Evolutionary conservation across 192 early-diverging fungal species (phyloP), one percentile per base, ranked within the genome.

Genomic region (Coemansia sp.): DNA sequence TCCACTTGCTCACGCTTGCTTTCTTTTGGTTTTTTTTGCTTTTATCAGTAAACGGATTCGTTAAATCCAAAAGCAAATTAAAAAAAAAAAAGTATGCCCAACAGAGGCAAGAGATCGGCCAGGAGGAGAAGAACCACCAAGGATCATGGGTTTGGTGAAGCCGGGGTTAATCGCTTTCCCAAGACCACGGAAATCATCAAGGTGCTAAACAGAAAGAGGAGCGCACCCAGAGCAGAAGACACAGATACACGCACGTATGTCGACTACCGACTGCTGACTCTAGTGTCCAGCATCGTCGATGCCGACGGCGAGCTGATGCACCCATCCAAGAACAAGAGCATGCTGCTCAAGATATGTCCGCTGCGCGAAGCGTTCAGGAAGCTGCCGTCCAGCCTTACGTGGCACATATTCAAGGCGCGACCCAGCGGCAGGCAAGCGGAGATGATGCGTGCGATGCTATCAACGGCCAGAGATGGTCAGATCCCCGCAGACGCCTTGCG

Each of bases 151-250:
- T 5, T 18, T 45, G 42, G 42, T 6, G 23, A 25, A n/a, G 20
- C 53, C 18, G 53, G 53, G 3, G 53, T 30, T 30, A 56, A n/a
- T 7, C 53, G 53, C 1, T 56, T 56, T 56, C 53, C 53, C 53
- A 56, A n/a, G 13, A 29, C 53, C 18, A 18, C 7, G 4, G 29
- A 56, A 6, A 56, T 34, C 15, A 29, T 56, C 53, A 56, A 56
- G 29, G 8, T 1, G 4, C 15, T 56, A 18, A 30, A 16, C 46
- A 49, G 29, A 6, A 56, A 56, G 31, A 56, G 29, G 29, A n/a
- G 21, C 21, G 20, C 49, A 25, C 15, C 49, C 40, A 42, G 23
- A 5, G 46, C 21, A 49, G 13, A 12, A n/a, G 12, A 12, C 46
- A 21, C 21, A 23, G 20, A 2, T 2, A 2, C 46, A 49, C 21